Percentiles rank a stretch among this genome's conserved stretches.
These are phyloP conservation scores for Hypoxylon sp. DNA, from an alignment of 2,329 filamentous ascomycete genomes.

Conservation along the genomic window DNA sequence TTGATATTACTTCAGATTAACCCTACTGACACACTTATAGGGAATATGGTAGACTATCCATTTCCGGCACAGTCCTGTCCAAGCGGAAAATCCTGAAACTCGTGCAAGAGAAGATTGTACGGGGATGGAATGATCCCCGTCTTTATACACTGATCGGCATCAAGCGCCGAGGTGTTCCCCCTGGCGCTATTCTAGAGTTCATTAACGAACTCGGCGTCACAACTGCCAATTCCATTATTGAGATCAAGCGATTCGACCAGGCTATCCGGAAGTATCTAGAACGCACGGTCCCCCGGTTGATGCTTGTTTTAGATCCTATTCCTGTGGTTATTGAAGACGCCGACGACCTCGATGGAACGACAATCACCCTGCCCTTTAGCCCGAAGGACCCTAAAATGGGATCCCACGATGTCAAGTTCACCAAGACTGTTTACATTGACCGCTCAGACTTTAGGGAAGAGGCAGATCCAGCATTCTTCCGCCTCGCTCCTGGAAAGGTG, in stretches of 20 bases:
- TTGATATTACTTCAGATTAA: neutral
- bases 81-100: conserved; percentile 88
- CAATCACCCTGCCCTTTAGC: conserved; percentile 80
- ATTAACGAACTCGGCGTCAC: conserved; percentile 93
- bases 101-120: conserved; percentile 82
- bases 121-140: conserved; percentile 91
- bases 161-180: conserved; percentile 86
- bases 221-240: conserved; percentile 83
- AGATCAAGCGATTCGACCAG: conserved; percentile 87
- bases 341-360: conserved; percentile 70
- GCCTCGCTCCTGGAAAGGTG: conserved; percentile 73
- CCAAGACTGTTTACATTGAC: conserved; percentile 87
- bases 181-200: conserved; percentile 89
- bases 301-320: conserved; percentile 90
- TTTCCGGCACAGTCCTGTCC: conserved; percentile 87
- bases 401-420: conserved; percentile 73
- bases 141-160: conserved; percentile 90
- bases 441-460: conserved; percentile 82
- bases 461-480: conserved; percentile 81
- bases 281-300: conserved; percentile 86
- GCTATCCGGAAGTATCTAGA: conserved; percentile 89
- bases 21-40: conserved; percentile 25
- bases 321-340: conserved; percentile 86
- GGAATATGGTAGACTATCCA: conserved; percentile 81
- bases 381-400: conserved; percentile 82